phyloP scores from a whole-genome alignment of 1,284 basidiomycete genomes.

The Marasmius sp. region DNA sequence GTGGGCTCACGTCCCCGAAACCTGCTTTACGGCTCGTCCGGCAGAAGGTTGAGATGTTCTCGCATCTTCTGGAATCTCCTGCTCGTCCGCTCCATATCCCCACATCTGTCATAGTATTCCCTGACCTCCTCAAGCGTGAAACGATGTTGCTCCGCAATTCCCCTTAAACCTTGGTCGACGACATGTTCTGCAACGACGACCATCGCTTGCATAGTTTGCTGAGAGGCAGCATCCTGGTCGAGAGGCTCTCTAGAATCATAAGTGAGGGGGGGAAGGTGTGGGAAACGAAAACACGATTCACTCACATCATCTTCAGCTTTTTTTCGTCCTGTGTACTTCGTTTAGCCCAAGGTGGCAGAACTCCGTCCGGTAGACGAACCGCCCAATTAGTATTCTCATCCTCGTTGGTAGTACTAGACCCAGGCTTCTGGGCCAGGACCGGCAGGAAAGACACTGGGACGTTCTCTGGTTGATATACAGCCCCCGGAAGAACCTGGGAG shows the following conservation, averaged over 20 bases:
- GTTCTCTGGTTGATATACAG: background rate
- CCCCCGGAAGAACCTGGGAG: background rate
- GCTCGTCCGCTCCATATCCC: conserved; percentile 64
- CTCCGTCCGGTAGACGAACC: conserved; percentile 57
- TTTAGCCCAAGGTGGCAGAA: conserved; percentile 70
- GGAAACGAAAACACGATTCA: background rate
- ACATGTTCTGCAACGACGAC: conserved; percentile 43
- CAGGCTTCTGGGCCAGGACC: conserved; percentile 26
- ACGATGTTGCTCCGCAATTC: conserved; percentile 63
- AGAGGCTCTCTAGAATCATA: background rate
- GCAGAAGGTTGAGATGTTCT: conserved; percentile 44
- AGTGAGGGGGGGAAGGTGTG: background rate
- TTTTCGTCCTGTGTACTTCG: conserved; percentile 35
- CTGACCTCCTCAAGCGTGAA: conserved; percentile 74
- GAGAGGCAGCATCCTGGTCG: conserved; percentile 2
- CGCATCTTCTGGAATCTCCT: conserved; percentile 67
- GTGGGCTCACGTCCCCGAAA: background rate
- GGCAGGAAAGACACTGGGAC: conserved; percentile 8
- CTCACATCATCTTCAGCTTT: conserved; percentile 20
- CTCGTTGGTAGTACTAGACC: conserved; percentile 52
- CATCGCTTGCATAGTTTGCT: conserved; percentile 9
- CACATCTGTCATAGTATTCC: conserved; percentile 69
- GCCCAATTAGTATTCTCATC: conserved; percentile 64
- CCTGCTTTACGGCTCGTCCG: conserved; percentile 27
- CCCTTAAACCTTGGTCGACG: conserved; percentile 57